Base-by-base conservation (phyloP, 257 asterid species). In the Petrea volubilis region DNA sequence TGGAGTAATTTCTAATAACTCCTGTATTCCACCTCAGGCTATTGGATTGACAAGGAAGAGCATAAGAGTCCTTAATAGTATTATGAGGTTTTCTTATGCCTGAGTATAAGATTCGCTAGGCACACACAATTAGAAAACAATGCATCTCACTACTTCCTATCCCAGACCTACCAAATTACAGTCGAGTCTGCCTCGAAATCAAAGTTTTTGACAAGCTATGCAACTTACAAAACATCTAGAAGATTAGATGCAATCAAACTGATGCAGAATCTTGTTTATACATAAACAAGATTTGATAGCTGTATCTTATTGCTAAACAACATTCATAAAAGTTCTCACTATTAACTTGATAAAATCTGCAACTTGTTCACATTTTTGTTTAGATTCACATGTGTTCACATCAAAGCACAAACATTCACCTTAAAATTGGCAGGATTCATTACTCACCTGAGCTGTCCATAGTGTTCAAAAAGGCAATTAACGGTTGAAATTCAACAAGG, bases 51-150 rank as follows among this genome's bases (percentile, higher is more conserved):
- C 52, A 24, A 24, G 52, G 41, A 33, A 55, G 57, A 15, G 64
- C 0, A 61, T 72, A 49, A 61, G 10, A n/a, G 68, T 24, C 8
- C 5, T 21, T 23, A 12, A 59, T 18, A 10, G 69, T 34, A 46
- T 53, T 17, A 9, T 20, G 25, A 57, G 7, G 59, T 28, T 40
- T 75, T 6, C 66, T 61, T 44, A 64, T n/a, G 57, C 67, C 17
- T 43, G 62, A 53, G 46, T 1, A 52, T 41, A 46, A 29, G 14
- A 41, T 24, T 53, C 57, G 52, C 41, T 41, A 21, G 33, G 66
- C 24, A 68, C 50, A 56, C 7, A 15, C 6, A 23, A 4, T 36
- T 53, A n/a, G 23, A 15, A 68, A 29, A 8, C 15, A 27, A 28
- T 21, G 18, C 36, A n/a, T 23, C 53, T 36, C 17, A n/a, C 33